Conservation (phyloP, 805 yeast genomes). For the Saturnispora diversa region DNA sequence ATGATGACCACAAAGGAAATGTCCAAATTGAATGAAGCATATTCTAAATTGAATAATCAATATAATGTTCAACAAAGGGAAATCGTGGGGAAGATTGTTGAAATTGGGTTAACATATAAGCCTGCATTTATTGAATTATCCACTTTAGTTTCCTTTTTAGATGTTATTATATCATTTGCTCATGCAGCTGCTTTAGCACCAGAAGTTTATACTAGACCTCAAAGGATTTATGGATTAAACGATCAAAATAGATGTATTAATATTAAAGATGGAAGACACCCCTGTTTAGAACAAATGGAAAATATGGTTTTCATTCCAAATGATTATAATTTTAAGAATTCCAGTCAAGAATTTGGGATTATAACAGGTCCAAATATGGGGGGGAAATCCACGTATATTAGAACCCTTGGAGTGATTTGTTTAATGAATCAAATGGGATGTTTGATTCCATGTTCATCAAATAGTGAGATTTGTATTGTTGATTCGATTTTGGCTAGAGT, state of each 20-base stretch:
- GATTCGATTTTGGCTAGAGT: slow-evolving; percentile 93
- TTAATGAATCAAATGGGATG: slow-evolving; percentile 86
- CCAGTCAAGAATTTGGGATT: slow-evolving; percentile 59
- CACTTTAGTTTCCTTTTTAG: slow-evolving; percentile 59
- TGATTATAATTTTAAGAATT: slow-evolving; percentile 59
- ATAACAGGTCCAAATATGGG: slow-evolving; percentile 98
- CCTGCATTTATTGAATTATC: slow-evolving; percentile 69
- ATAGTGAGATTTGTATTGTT: slow-evolving; percentile 73
- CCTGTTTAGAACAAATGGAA: slow-evolving; percentile 88
- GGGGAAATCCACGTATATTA: slow-evolving; percentile 87
- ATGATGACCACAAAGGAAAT: slow-evolving; percentile 73
- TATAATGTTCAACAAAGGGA: slow-evolving; percentile 71
- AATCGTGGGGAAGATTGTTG: slow-evolving; percentile 74
- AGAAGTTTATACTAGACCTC: slow-evolving; percentile 64
- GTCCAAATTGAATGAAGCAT: slow-evolving; percentile 50
- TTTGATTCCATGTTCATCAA: slow-evolving; percentile 67
- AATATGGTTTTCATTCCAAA: slow-evolving; percentile 86
- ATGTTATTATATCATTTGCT: slow-evolving; percentile 80
- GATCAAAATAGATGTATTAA: slow-evolving; percentile 40
- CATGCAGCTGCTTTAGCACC: slow-evolving; percentile 80
- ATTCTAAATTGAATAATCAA: slow-evolving; percentile 49
- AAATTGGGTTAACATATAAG: slow-evolving; percentile 72
- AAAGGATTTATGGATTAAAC: slow-evolving; percentile 43
- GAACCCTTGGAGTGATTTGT: slow-evolving; percentile 83
- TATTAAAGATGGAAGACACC: slow-evolving; percentile 80